Evolutionary conservation across 1,284 basidiomycete species (phyloP).

Genomic region (Moesziomyces parantarcticus): DNA sequence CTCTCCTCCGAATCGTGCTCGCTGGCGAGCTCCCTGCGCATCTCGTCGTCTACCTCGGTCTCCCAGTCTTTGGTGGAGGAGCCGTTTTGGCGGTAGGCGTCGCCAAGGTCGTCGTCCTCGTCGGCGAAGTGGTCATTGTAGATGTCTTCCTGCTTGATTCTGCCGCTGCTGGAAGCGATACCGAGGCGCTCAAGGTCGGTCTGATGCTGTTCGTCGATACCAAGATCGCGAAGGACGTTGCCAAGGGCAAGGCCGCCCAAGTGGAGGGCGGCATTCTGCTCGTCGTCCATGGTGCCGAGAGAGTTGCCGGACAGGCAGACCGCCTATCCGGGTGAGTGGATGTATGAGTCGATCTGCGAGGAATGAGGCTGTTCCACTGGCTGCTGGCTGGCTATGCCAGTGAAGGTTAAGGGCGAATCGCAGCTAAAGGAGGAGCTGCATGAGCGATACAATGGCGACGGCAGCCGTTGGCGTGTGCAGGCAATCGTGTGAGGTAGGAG

Average conservation of each 20-base stretch:
- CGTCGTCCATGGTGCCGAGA: conserved; percentile 54
- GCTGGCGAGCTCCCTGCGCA: conserved; percentile 43
- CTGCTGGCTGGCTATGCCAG: conserved; percentile 32
- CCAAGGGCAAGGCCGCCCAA: conserved; percentile 65
- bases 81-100: conserved; percentile 27
- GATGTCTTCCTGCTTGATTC: conserved; percentile 62
- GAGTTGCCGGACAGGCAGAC: not conserved
- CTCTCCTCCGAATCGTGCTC: conserved; percentile 48
- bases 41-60: conserved; percentile 54
- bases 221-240: conserved; percentile 63
- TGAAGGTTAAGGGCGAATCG: not conserved
- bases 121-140: conserved; percentile 65
- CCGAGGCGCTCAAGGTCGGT: conserved; percentile 50
- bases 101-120: conserved; percentile 54
- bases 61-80: conserved; percentile 50
- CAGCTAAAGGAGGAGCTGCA: conserved; percentile 5
- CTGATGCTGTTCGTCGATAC: conserved; percentile 56
- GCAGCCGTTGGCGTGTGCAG: not conserved
- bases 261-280: conserved; percentile 62
- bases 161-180: conserved; percentile 41
- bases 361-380: not conserved
- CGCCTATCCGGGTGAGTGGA: not conserved
- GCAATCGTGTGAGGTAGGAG: not conserved
- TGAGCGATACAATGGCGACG: not conserved
- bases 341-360: not conserved